Conservation (phyloP, 257 asterid genomes). For the Hygrophila difformis region DNA sequence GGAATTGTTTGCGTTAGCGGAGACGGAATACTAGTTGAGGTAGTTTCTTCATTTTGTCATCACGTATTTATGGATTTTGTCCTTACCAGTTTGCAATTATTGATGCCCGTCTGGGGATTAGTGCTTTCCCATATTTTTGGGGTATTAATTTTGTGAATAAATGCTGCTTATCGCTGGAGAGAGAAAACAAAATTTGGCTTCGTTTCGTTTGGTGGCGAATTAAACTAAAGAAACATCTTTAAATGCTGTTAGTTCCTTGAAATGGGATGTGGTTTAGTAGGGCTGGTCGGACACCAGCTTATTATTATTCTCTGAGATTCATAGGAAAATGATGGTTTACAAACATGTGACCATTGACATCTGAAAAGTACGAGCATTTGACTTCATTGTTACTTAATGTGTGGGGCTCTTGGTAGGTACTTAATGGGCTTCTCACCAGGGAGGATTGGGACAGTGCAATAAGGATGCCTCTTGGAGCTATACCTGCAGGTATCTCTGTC, state of each 20-base stretch:
- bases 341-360: no score
- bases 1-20: conserved; percentile 95
- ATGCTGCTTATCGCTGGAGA: no score
- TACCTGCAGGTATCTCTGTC: conserved; percentile 73
- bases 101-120: not conserved
- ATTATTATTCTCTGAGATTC: not conserved
- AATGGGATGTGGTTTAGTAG: not conserved
- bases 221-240: no score
- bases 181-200: no score
- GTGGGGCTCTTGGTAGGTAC: conserved; percentile 54
- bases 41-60: conserved; percentile 19
- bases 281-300: not conserved
- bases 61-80: not conserved
- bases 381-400: not conserved
- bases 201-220: no score
- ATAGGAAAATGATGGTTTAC: no score
- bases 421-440: conserved; percentile 89
- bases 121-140: not conserved
- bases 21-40: conserved; percentile 94
- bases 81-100: not conserved
- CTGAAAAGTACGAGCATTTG: not conserved
- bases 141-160: no score
- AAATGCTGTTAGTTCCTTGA: conserved; percentile 9
- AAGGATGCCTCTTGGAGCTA: conserved; percentile 73
- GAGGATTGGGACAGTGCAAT: conserved; percentile 80